Conservation (phyloP, 164 flowering plant genomes). For the grape (Vitis vinifera) region ASM3070453v1 NC_081813.1:5162001-5162500, state of each 20-base stretch:
- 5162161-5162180: slow-evolving; percentile 17
- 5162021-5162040: slow-evolving; percentile 3
- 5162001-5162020: slow-evolving; percentile 30
- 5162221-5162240: background rate
- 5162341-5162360: slow-evolving; percentile 35
- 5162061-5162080: slow-evolving; percentile 6
- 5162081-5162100: slow-evolving; percentile 40
- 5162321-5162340: slow-evolving; percentile 22
- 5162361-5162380: slow-evolving; percentile 44
- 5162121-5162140: slow-evolving; percentile 34
- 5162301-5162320: slow-evolving; percentile 30
- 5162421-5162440: slow-evolving; percentile 37
- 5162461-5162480: slow-evolving; percentile 39
- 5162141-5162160: slow-evolving; percentile 56
- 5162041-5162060: background rate
- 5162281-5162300: slow-evolving; percentile 31
- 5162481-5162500: slow-evolving; percentile 30
- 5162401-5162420: slow-evolving; percentile 41
- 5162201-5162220: background rate
- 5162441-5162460: slow-evolving; percentile 39
- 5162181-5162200: background rate
- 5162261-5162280: slow-evolving; percentile 22
- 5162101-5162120: slow-evolving; percentile 49
- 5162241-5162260: no score
- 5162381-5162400: slow-evolving; percentile 42